Percentiles rank a stretch among this genome's conserved stretches.
phyloP scores from a whole-genome alignment of 768 basidiomycete species.

The Serendipita sp. region DNA sequence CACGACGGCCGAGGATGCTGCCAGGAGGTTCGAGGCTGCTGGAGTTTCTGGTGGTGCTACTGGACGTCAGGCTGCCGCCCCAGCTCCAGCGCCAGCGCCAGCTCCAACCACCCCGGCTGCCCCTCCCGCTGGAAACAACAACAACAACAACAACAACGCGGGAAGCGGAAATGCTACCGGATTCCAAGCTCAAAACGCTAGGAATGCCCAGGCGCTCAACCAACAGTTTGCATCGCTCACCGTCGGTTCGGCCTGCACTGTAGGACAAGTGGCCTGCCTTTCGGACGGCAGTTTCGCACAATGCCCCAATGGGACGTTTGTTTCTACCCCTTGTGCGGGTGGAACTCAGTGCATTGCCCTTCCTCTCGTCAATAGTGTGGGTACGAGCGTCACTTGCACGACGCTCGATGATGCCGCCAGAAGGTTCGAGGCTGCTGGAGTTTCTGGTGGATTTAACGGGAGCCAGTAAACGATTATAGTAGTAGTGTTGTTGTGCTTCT shows the following conservation, averaged over 20 bases:
- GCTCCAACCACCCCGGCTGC: neutral
- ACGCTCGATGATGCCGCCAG: slow-evolving; percentile 30
- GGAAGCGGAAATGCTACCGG: neutral
- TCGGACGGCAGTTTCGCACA: slow-evolving; percentile 28
- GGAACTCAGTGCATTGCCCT: slow-evolving; percentile 30
- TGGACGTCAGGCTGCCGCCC: slow-evolving; percentile 12
- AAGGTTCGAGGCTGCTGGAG: slow-evolving; percentile 33
- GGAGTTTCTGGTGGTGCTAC: slow-evolving; percentile 31
- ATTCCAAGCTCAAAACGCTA: neutral
- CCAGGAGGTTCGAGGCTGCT: slow-evolving; percentile 29
- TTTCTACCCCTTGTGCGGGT: slow-evolving; percentile 18
- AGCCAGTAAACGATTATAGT: neutral
- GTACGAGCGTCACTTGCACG: slow-evolving; percentile 37
- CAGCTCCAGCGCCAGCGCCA: neutral
- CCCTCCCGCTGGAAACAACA: neutral
- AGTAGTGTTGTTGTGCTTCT: neutral
- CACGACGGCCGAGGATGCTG: slow-evolving; percentile 31
- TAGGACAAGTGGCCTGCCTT: neutral
- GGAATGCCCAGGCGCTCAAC: neutral
- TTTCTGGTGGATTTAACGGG: slow-evolving; percentile 24
- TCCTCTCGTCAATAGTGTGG: slow-evolving; percentile 32
- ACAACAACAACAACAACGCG: neutral
- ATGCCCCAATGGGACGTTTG: slow-evolving; percentile 34
- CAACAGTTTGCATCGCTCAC: too few species aligned
- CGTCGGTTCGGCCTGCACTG: neutral